Evolutionary conservation across 2,329 filamentous ascomycete genomes (phyloP).

Genomic region (Metarhizium brunneum): DNA sequence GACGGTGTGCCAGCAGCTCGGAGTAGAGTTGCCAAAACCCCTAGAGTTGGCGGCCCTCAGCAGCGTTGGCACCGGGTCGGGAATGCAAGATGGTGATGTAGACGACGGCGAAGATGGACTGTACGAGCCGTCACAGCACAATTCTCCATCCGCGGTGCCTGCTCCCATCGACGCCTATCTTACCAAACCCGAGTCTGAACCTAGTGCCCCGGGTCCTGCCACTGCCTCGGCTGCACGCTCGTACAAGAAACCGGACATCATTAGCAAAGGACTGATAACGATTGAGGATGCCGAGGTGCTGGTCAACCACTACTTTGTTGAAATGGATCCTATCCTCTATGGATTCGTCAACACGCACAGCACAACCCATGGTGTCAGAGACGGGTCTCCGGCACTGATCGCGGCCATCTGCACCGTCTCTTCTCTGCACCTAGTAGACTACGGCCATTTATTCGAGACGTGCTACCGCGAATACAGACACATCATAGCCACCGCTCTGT

Average conservation of each 20-base stretch:
- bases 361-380: slow-evolving; percentile 8
- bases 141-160: not conserved
- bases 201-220: no score
- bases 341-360: slow-evolving; percentile 12
- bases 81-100: not conserved
- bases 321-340: slow-evolving; percentile 13
- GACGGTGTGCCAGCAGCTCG: not conserved
- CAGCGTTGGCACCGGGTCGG: not conserved
- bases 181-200: not conserved
- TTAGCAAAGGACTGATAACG: slow-evolving; percentile 10
- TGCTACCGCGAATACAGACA: slow-evolving; percentile 4
- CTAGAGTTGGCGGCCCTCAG: not conserved
- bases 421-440: slow-evolving; percentile 11
- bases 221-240: not conserved
- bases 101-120: slow-evolving; percentile 1
- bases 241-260: slow-evolving; percentile 10
- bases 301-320: slow-evolving; percentile 12
- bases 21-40: not conserved
- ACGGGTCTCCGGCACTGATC: slow-evolving; percentile 13
- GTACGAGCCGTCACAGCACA: not conserved
- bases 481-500: not conserved
- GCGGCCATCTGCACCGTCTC: slow-evolving; percentile 13
- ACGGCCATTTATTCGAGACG: slow-evolving; percentile 5
- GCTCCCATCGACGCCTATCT: slow-evolving; percentile 3
- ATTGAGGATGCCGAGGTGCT: slow-evolving; percentile 12